A percentile compares a stretch with the other conserved stretches of the same genome.
Conservation (phyloP, 768 basidiomycete genomes). For the Amylocystis lapponica region DNA sequence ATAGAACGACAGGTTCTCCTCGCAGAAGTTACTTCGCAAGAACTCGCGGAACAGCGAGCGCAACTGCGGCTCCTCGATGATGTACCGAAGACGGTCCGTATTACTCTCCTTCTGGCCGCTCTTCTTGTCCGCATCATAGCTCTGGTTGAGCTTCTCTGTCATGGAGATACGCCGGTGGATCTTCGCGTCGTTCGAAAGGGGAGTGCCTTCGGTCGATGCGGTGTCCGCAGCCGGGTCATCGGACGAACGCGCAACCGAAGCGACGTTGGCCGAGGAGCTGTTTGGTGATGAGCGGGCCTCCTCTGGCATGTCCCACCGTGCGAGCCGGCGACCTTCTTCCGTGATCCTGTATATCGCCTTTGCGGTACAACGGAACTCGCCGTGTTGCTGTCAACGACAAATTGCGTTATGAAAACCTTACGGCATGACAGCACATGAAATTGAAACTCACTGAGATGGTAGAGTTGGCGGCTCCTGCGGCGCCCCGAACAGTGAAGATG, state of each 20-base stretch:
- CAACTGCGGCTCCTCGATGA: constrained; percentile 87
- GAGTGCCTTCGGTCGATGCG: constrained; percentile 20
- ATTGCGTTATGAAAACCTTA: no score
- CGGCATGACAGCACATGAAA: no score
- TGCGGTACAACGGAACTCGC: constrained; percentile 94
- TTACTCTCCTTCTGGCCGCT: constrained; percentile 74
- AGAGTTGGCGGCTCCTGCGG: constrained; percentile 68
- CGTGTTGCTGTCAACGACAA: constrained; percentile 69
- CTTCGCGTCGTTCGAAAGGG: constrained; percentile 47
- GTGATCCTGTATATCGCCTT: constrained; percentile 95
- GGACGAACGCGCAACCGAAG: constrained; percentile 50
- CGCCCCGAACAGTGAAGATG: constrained; percentile 87
- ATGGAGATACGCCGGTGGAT: constrained; percentile 76
- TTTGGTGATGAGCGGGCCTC: constrained; percentile 52
- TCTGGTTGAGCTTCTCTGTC: constrained; percentile 63
- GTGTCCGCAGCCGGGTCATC: constrained; percentile 36
- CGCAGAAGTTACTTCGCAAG: constrained; percentile 90
- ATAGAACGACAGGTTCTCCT: constrained; percentile 98
- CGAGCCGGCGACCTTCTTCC: constrained; percentile 81
- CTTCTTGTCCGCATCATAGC: constrained; percentile 51
- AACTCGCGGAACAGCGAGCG: constrained; percentile 93
- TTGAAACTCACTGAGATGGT: constrained; percentile 56
- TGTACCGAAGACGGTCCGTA: constrained; percentile 83
- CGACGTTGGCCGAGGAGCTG: constrained; percentile 59
- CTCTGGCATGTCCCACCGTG: constrained; percentile 68